Conservation (phyloP, 2,329 filamentous ascomycete species). For the Ilyonectria sp. region DNA sequence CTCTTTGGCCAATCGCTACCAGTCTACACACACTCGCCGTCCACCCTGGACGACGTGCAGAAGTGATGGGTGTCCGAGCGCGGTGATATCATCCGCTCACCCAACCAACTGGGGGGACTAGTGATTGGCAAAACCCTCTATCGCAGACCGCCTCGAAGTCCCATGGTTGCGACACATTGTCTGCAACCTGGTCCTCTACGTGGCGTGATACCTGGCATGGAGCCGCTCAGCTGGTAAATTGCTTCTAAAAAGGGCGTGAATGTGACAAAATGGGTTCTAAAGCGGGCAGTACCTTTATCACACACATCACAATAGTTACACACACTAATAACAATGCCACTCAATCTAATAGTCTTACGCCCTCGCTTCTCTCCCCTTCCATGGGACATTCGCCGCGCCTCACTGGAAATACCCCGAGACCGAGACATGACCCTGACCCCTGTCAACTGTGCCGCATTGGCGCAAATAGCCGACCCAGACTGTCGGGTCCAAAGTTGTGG, state of each 20-base stretch:
- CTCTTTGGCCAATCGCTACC: slow-evolving; percentile 16
- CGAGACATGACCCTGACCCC: slow-evolving; percentile 45
- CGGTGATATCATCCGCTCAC: slow-evolving; percentile 14
- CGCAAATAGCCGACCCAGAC: slow-evolving; percentile 44
- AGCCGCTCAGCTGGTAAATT: neutral
- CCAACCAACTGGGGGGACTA: slow-evolving; percentile 11
- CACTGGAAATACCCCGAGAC: slow-evolving; percentile 38
- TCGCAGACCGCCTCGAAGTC: slow-evolving; percentile 32
- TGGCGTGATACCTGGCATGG: slow-evolving; percentile 19
- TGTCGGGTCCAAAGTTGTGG: slow-evolving; percentile 46
- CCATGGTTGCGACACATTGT: slow-evolving; percentile 8
- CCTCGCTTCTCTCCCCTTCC: slow-evolving; percentile 26
- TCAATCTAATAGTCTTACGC: slow-evolving; percentile 10
- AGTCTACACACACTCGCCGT: slow-evolving; percentile 8
- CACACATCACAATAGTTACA: neutral
- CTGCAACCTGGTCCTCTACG: slow-evolving; percentile 6
- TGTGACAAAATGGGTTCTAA: neutral
- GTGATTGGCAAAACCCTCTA: slow-evolving; percentile 23
- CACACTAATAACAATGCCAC: slow-evolving; percentile 7
- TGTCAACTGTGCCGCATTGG: slow-evolving; percentile 43
- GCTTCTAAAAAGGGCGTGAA: neutral
- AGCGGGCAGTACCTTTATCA: neutral
- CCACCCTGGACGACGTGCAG: slow-evolving; percentile 13
- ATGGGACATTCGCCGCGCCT: slow-evolving; percentile 19
- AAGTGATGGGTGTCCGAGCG: slow-evolving; percentile 20